A percentile compares a stretch with the other conserved stretches of the same genome.
These are phyloP conservation scores for Austroboletus novae-zelandiae DNA, from an alignment of 1,284 basidiomycete species.

Conservation along the genomic window DNA sequence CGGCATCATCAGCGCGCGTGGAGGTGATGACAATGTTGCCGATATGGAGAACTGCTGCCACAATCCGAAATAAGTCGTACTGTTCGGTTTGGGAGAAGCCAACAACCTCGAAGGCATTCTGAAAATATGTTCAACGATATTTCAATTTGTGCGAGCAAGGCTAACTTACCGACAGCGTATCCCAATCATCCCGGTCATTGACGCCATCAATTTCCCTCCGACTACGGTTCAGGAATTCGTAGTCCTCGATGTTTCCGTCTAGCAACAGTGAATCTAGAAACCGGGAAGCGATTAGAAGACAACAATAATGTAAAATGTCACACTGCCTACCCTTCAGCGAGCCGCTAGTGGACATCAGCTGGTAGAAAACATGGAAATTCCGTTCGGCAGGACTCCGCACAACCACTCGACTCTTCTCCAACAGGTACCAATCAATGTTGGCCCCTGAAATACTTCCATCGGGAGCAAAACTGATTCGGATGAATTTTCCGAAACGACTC, in stretches of 20 bases:
- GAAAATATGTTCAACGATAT: slow-evolving; percentile 11
- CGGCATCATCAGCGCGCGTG: slow-evolving; percentile 85
- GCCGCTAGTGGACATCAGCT: slow-evolving; percentile 71
- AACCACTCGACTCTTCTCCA: slow-evolving; percentile 97
- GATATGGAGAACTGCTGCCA: slow-evolving; percentile 93
- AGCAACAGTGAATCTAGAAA: slow-evolving; percentile 72
- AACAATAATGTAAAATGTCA: neutral
- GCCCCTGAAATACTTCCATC: slow-evolving; percentile 96
- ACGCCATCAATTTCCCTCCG: slow-evolving; percentile 92
- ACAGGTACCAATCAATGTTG: slow-evolving; percentile 98
- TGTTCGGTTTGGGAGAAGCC: slow-evolving; percentile 88
- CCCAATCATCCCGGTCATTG: slow-evolving; percentile 91
- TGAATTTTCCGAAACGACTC: slow-evolving; percentile 97
- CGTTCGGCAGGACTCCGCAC: slow-evolving; percentile 87
- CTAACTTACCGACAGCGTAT: slow-evolving; percentile 60
- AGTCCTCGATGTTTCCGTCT: slow-evolving; percentile 76
- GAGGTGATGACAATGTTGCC: slow-evolving; percentile 89
- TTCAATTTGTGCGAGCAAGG: neutral
- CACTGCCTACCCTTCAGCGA: slow-evolving; percentile 56
- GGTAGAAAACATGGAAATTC: slow-evolving; percentile 97
- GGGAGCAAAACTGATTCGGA: slow-evolving; percentile 92
- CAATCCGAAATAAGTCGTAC: slow-evolving; percentile 90
- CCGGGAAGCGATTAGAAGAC: slow-evolving; percentile 4
- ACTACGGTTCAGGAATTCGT: slow-evolving; percentile 90
- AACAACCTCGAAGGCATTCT: slow-evolving; percentile 82